These are phyloP conservation scores for Bryoerythrophyllum caledonicum DNA, from an alignment of 225 moss, liverwort and hornwort genomes.

Conservation along the genomic window DNA sequence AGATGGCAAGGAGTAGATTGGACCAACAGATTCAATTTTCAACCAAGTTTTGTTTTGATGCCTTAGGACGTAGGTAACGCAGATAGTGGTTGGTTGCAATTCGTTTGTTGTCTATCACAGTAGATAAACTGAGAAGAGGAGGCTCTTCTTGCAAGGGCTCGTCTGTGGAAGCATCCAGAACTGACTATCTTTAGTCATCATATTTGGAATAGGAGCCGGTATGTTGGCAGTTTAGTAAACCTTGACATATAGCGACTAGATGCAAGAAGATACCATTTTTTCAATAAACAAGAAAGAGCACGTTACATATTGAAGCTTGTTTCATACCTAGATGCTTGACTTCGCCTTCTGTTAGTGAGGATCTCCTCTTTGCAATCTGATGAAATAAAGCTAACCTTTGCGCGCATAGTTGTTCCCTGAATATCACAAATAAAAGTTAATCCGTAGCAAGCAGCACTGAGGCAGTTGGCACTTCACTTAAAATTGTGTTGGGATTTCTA, in stretches of 20 bases:
- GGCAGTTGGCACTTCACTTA: too few relatives aligned
- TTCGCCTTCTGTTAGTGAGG: too few relatives aligned
- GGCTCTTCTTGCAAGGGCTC: not conserved
- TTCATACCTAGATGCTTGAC: too few relatives aligned
- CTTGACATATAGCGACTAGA: not conserved
- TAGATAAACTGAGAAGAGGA: not conserved
- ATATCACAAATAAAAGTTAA: not conserved
- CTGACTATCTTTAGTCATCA: not conserved
- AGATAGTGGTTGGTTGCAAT: not conserved
- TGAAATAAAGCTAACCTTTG: too few relatives aligned
- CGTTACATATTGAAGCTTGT: too few relatives aligned
- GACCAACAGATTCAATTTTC: too few relatives aligned
- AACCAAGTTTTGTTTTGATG: not conserved
- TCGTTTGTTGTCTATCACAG: not conserved
- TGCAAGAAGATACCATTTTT: constrained; percentile 13
- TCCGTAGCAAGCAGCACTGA: too few relatives aligned
- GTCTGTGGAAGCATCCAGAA: not conserved
- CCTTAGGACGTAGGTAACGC: not conserved
- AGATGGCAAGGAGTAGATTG: constrained; percentile 63
- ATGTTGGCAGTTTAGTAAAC: not conserved
- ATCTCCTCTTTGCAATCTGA: too few relatives aligned
- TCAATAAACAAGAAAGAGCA: constrained; percentile 8
- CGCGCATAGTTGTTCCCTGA: too few relatives aligned
- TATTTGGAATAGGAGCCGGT: not conserved
- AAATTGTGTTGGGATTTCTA: not conserved